A percentile compares a stretch with the other conserved stretches of the same genome.
Conservation (phyloP, 1,284 basidiomycete species). For the Heterobasidion occidentale region DNA sequence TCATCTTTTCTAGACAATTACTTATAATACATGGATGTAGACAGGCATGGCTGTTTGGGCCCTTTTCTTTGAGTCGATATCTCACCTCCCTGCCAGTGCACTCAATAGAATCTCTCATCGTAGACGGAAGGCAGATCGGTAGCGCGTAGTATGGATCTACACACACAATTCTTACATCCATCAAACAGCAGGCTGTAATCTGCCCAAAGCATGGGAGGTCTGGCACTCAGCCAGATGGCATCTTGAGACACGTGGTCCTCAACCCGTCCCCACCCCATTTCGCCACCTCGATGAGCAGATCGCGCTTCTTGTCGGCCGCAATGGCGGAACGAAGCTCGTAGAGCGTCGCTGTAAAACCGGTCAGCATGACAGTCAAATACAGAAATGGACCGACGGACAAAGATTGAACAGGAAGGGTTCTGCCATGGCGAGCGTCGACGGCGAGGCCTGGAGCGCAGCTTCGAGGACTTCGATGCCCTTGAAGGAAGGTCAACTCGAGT, state of each 20-base stretch:
- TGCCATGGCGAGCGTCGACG: constrained; percentile 59
- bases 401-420: constrained; percentile 80
- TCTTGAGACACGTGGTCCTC: constrained; percentile 70
- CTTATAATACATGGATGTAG: too few species aligned
- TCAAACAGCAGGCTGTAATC: too few species aligned
- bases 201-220: too few species aligned
- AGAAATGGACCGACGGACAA: constrained; percentile 35
- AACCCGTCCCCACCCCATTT: constrained; percentile 80
- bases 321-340: constrained; percentile 70
- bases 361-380: neutral
- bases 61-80: too few species aligned
- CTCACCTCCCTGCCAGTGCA: too few species aligned
- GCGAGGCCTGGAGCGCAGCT: constrained; percentile 48
- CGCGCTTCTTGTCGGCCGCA: constrained; percentile 65
- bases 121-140: too few species aligned
- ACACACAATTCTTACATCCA: too few species aligned
- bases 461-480: constrained; percentile 67
- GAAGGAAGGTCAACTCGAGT: neutral
- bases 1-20: neutral
- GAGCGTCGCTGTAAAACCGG: constrained; percentile 50
- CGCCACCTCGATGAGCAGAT: constrained; percentile 63
- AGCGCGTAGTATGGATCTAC: too few species aligned
- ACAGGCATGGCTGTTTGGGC: too few species aligned
- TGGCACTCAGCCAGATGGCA: constrained; percentile 31
- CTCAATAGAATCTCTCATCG: too few species aligned